phyloP scores from a whole-genome alignment of 352 stramenopile species.

The Globisporangium nodosum region DNA sequence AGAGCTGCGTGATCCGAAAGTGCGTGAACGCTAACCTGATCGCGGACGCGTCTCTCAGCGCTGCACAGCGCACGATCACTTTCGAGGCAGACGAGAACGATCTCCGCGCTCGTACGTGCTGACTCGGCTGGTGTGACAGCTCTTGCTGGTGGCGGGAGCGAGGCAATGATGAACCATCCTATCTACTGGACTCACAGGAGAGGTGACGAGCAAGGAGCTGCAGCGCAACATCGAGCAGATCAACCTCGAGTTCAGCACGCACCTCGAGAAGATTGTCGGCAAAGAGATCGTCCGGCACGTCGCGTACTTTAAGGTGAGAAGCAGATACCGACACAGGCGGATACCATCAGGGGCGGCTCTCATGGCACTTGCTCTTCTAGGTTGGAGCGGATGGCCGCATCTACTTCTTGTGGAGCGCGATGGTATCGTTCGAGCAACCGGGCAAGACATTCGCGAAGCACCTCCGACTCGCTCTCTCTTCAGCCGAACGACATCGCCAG shows the following conservation, averaged over 20 bases:
- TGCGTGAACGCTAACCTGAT: slow-evolving; percentile 57
- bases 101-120: slow-evolving; percentile 35
- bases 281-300: slow-evolving; percentile 53
- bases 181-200: slow-evolving; percentile 20
- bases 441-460: slow-evolving; percentile 39
- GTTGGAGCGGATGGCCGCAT: slow-evolving; percentile 52
- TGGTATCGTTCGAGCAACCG: slow-evolving; percentile 54
- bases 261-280: slow-evolving; percentile 56
- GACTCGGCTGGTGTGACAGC: not conserved
- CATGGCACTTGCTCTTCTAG: slow-evolving; percentile 14
- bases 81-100: slow-evolving; percentile 49
- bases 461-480: slow-evolving; percentile 30
- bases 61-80: slow-evolving; percentile 46
- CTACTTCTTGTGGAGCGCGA: slow-evolving; percentile 66
- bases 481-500: slow-evolving; percentile 10
- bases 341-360: no score
- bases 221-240: slow-evolving; percentile 44
- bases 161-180: not conserved
- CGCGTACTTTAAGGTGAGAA: slow-evolving; percentile 61
- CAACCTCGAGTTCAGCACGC: slow-evolving; percentile 45
- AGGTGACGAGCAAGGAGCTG: slow-evolving; percentile 44
- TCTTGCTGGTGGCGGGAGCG: not conserved
- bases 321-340: not conserved
- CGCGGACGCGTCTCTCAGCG: slow-evolving; percentile 24
- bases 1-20: slow-evolving; percentile 49